A percentile compares a stretch with the other conserved stretches of the same genome.
Conservation (phyloP, 495 filamentous ascomycete species). For the Neurospora sp. region DNA sequence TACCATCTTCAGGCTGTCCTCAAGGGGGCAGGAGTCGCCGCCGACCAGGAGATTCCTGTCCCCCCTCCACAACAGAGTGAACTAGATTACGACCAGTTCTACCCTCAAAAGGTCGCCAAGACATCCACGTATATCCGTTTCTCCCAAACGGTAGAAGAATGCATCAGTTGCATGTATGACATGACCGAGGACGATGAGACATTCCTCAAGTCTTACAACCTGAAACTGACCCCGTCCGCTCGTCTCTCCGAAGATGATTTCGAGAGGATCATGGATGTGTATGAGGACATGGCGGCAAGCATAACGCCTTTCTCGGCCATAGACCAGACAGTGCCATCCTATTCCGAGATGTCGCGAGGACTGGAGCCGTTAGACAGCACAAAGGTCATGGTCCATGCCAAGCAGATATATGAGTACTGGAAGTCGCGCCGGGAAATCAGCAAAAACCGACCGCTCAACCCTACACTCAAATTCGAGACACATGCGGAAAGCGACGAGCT, state of each 20-base stretch:
- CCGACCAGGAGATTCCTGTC: slow-evolving; percentile 73
- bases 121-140: slow-evolving; percentile 94
- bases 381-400: slow-evolving; percentile 60
- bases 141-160: slow-evolving; percentile 95
- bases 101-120: slow-evolving; percentile 65
- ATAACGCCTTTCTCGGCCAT: slow-evolving; percentile 82
- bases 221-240: slow-evolving; percentile 50
- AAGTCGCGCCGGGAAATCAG: slow-evolving; percentile 53
- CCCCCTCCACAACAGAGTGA: slow-evolving; percentile 67
- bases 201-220: slow-evolving; percentile 75
- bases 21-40: slow-evolving; percentile 59
- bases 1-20: slow-evolving; percentile 95
- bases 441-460: slow-evolving; percentile 58
- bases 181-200: slow-evolving; percentile 83
- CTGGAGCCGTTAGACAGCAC: slow-evolving; percentile 62
- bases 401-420: slow-evolving; percentile 88
- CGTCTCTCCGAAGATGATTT: slow-evolving; percentile 83
- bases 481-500: slow-evolving; percentile 87
- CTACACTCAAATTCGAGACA: slow-evolving; percentile 82
- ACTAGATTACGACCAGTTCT: slow-evolving; percentile 78
- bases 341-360: slow-evolving; percentile 66
- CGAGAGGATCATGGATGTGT: slow-evolving; percentile 88
- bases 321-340: slow-evolving; percentile 72
- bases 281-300: slow-evolving; percentile 70
- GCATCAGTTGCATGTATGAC: slow-evolving; percentile 70